phyloP scores from a whole-genome alignment of 495 filamentous ascomycete genomes.

The Daldinia grandis region DNA sequence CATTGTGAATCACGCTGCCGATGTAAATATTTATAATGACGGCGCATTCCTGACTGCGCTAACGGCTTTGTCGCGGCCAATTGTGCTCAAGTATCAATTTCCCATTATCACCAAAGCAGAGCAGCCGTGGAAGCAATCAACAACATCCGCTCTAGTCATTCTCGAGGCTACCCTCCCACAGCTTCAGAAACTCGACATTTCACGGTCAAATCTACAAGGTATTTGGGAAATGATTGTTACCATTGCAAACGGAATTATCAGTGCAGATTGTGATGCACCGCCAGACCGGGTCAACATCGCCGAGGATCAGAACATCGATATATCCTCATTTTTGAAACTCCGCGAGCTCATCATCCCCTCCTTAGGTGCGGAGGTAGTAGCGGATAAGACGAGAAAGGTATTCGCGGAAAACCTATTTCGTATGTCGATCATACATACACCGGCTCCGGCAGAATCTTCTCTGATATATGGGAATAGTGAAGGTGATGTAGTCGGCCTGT shows the following conservation, averaged over 20 bases:
- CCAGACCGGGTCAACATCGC: constrained; percentile 55
- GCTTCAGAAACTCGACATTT: constrained; percentile 64
- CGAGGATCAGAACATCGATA: constrained; percentile 80
- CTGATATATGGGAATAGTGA: constrained; percentile 48
- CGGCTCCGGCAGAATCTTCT: constrained; percentile 70
- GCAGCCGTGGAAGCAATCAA: constrained; percentile 81
- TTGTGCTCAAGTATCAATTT: constrained; percentile 79
- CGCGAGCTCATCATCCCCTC: constrained; percentile 76
- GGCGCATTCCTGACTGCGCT: constrained; percentile 68
- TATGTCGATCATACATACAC: constrained; percentile 80
- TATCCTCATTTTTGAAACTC: constrained; percentile 72
- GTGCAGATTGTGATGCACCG: constrained; percentile 60
- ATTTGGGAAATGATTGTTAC: constrained; percentile 69
- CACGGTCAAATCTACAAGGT: constrained; percentile 51
- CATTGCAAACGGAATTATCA: constrained; percentile 66
- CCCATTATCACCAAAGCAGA: constrained; percentile 62
- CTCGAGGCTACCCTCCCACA: constrained; percentile 70
- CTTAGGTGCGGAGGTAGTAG: constrained; percentile 70
- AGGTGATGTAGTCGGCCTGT: constrained; percentile 62
- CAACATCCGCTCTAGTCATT: constrained; percentile 71
- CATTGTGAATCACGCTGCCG: constrained; percentile 67
- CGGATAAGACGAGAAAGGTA: constrained; percentile 70
- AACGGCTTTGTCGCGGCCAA: constrained; percentile 69
- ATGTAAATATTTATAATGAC: constrained; percentile 70
- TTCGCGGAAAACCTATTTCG: constrained; percentile 83